Conservation (phyloP, 345 rosid species). For the Eucalyptus curtisii region DNA sequence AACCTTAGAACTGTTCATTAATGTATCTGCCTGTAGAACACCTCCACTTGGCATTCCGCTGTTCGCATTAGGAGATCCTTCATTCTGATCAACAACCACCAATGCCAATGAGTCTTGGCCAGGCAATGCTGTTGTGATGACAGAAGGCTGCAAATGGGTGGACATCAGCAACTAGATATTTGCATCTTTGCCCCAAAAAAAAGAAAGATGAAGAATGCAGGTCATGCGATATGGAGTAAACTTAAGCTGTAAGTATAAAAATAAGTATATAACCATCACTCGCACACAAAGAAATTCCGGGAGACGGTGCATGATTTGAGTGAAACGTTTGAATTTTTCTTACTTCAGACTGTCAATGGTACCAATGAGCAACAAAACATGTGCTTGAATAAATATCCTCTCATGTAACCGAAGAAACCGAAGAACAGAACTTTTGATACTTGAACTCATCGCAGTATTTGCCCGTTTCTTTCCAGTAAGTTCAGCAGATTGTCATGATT, state of each 20-base stretch:
- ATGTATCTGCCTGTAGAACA: constrained; percentile 11
- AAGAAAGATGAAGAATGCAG: not conserved
- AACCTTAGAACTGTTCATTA: constrained; percentile 31
- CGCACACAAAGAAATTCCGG: not conserved
- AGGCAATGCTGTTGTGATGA: not conserved
- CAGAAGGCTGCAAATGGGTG: not conserved
- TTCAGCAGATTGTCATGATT: not conserved
- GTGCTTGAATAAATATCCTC: not conserved
- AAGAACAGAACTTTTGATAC: not conserved
- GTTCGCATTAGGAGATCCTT: not conserved
- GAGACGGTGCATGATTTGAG: not conserved
- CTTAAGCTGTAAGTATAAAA: not conserved
- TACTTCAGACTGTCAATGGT: not conserved
- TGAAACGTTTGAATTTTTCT: not conserved
- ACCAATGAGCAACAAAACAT: not conserved
- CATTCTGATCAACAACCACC: constrained; percentile 23
- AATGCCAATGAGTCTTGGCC: constrained; percentile 15
- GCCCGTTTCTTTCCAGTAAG: not conserved
- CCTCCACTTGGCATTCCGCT: constrained; percentile 34
- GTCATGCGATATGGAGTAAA: not conserved
- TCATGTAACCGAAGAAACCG: not conserved
- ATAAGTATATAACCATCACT: not conserved
- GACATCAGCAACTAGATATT: not conserved
- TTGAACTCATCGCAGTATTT: not conserved
- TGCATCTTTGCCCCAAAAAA: not conserved